Evolutionary conservation across 2,329 filamentous ascomycete genomes (phyloP), one percentile per base, ranked within the genome.

Genomic region (Blumeria hordei): DNA sequence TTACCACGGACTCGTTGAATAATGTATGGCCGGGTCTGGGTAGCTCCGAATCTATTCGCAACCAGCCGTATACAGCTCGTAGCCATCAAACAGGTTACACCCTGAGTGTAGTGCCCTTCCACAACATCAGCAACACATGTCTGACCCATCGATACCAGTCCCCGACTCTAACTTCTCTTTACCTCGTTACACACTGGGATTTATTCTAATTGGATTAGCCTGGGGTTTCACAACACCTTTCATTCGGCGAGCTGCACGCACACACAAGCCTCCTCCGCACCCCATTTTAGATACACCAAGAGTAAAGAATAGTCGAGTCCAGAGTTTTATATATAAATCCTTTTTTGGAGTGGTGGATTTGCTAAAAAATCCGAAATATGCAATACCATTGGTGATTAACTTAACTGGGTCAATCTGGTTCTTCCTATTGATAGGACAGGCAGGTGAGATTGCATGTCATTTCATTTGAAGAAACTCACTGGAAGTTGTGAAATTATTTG

Each of bases 331-430:
- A 1, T 76, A 79, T 59, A 75, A 75, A 1, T 73, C 81, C 7
- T 77, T 83, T 63, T 92, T 86, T 65, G 82, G 80, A 3, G 84
- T 90, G 0, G 64, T 80, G 11, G 88, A 94, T 64, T 71, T 95
- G 57, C 69, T 96, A 54, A 73, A 76, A 57, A 88, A 88, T 61
- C 88, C 88, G 37, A 76, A 78, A 16, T 96, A 96, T 68, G 85
- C 87, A 6, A 69, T 94, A 32, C 90, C 90, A 18, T 69, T 96
- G 61, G 69, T 94, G 54, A 69, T 94, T 57, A 96, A 96, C 66
- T 70, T 96, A 54, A 94, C 90, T 2, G 90, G 90, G 34, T 94
- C 87, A 64, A 75, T 95, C 55, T 96, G 90, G 90, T 96, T 96
- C 69, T 96, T 96, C 63, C 69, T 96, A 61, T 72, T 96, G 60